Percentiles rank a stretch among this genome's conserved stretches.
These are phyloP conservation scores for Elymus sibiricus DNA, from an alignment of 176 grass and related monocot genomes.

Conservation along the genomic window DNA sequence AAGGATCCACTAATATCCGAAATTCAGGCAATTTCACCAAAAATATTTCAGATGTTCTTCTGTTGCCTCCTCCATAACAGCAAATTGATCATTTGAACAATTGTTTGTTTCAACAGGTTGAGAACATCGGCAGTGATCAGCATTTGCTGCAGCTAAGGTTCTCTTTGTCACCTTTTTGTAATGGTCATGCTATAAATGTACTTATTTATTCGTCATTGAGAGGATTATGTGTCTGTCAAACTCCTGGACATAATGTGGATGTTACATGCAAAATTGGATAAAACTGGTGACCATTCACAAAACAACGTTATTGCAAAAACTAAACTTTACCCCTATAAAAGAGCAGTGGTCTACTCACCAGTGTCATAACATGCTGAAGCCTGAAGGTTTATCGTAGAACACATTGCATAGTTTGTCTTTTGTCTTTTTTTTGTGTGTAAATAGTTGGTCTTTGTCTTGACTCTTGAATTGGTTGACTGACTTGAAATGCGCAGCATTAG, in stretches of 20 bases:
- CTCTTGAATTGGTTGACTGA: background rate
- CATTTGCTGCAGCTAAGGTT: slow-evolving; percentile 94
- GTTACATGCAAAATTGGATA: background rate
- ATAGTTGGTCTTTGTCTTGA: background rate
- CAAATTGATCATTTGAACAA: background rate
- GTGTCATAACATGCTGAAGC: slow-evolving; percentile 1
- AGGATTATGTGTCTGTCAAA: background rate
- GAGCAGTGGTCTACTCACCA: background rate
- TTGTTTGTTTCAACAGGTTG: slow-evolving; percentile 41
- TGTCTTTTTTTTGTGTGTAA: too few relatives aligned
- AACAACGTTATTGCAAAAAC: slow-evolving; percentile 8
- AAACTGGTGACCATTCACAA: background rate
- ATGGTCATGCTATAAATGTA: background rate
- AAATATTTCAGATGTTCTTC: slow-evolving; percentile 19
- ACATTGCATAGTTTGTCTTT: background rate
- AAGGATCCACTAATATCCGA: slow-evolving; percentile 80
- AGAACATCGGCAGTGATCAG: slow-evolving; percentile 69
- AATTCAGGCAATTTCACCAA: slow-evolving; percentile 44
- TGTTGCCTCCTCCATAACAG: slow-evolving; percentile 12
- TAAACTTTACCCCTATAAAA: background rate
- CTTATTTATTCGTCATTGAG: background rate
- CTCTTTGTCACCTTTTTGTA: slow-evolving; percentile 16
- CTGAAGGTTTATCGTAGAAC: slow-evolving; percentile 8
- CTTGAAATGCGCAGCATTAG: background rate
- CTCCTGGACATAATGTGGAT: background rate